A percentile compares a stretch with the other conserved stretches of the same genome.
phyloP scores from a whole-genome alignment of 169 alveolate species.

The Plasmodium adleri region DNA sequence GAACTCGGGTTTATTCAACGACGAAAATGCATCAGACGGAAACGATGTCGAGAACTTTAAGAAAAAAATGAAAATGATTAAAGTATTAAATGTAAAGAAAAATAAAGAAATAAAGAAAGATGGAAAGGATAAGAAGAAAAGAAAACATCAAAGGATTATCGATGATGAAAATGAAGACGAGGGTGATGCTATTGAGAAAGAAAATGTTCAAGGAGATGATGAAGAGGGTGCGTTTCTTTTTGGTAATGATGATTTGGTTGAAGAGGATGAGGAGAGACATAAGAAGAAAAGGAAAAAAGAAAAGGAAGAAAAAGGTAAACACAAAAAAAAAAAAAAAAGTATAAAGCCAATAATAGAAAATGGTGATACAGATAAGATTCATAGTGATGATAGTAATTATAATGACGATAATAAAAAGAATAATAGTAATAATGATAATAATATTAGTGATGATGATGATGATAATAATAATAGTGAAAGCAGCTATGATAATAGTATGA shows the following conservation, averaged over 20 bases:
- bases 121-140: neutral
- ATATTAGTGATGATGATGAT: neutral
- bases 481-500: neutral
- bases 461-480: neutral
- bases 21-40: constrained; percentile 9
- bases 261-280: neutral
- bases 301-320: neutral
- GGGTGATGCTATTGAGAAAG: neutral
- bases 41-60: constrained; percentile 22
- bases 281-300: constrained; percentile 1
- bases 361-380: constrained; percentile 2
- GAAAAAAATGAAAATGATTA: constrained; percentile 10
- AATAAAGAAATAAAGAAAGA: constrained; percentile 38
- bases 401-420: neutral
- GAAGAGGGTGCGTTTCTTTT: neutral
- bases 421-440: neutral
- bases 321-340: constrained; percentile 1
- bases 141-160: neutral
- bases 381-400: constrained; percentile 11
- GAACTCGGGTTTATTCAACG: neutral
- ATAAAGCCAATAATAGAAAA: neutral
- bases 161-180: constrained; percentile 6
- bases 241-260: neutral
- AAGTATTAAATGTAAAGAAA: neutral
- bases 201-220: neutral